Percentiles rank a stretch among this genome's conserved stretches.
Conservation (phyloP, 805 yeast genomes). For the Metschnikowia dekortorum region DNA sequence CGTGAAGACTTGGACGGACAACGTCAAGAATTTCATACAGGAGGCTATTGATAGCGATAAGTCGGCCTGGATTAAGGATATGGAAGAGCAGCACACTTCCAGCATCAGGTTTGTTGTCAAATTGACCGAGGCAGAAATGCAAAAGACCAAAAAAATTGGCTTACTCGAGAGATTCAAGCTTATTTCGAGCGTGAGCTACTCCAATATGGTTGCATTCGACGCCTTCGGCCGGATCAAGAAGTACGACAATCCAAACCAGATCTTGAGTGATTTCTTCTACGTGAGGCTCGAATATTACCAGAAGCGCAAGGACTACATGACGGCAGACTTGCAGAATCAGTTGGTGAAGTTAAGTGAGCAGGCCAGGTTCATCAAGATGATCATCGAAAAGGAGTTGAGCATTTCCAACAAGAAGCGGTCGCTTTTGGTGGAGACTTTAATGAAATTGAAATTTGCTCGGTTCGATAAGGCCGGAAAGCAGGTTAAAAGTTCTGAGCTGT, state of each 20-base stretch:
- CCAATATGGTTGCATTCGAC: conserved; percentile 96
- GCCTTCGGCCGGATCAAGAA: conserved; percentile 80
- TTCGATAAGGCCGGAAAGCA: conserved; percentile 69
- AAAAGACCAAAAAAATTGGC: conserved; percentile 68
- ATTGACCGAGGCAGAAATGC: conserved; percentile 77
- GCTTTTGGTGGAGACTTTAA: conserved; percentile 59
- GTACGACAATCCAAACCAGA: conserved; percentile 71
- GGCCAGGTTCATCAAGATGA: conserved; percentile 87
- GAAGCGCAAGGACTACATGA: conserved; percentile 78
- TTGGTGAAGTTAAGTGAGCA: conserved; percentile 73
- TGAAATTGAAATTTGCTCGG: conserved; percentile 64
- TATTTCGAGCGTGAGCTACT: conserved; percentile 58
- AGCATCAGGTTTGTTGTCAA: conserved; percentile 77
- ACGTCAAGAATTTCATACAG: conserved; percentile 78
- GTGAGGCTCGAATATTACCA: conserved; percentile 88
- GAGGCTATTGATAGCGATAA: conserved; percentile 79
- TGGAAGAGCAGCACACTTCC: conserved; percentile 89
- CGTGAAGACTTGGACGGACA: conserved; percentile 86
- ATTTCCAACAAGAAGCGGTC: conserved; percentile 74
- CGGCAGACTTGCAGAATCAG: conserved; percentile 64
- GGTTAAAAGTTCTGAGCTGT: conserved; percentile 33
- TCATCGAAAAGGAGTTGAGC: conserved; percentile 66
- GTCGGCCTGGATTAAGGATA: conserved; percentile 85
- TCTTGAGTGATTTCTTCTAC: conserved; percentile 76
- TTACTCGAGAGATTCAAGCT: conserved; percentile 81